Base-by-base conservation (phyloP, 345 rosid species). In the Turnera subulata region DNA sequence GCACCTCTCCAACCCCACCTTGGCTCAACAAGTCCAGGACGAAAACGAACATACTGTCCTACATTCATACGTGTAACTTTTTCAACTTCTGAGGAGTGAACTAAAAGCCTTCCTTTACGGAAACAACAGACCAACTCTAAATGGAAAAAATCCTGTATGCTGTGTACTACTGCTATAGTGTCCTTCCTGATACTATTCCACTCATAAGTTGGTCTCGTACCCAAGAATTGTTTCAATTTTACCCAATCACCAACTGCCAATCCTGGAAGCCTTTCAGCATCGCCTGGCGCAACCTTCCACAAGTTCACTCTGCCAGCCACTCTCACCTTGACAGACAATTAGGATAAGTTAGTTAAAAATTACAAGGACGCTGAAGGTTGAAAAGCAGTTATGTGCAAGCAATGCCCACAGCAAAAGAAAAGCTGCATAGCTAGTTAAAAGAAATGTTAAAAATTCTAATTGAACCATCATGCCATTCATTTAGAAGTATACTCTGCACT, bases 1-100 rank as follows among this genome's bases (percentile, higher is more conserved):
- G 94, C 80, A 48, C 92, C 97, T 73, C 97, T 80, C 99, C 99
- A 93, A 11, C 99, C 97, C 99, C 97, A 89, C 69, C 97, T 82
- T 50, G 99, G 99, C 63, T 89, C 97, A 47, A 55, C 64, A 50
- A 93, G 65, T 50, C 94, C 95, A 64, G 73, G 63, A 23, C 92
- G 94, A 69, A 93, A 89, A 53, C 69, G 80, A 65, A 89, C 94
- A 75, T 82, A 88, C 78, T 87, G 96, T 59, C 99, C 92, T 2
- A 88, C 83, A 80, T 78, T 93, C 56, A 72, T 77, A 73, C 88
- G 56, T 17, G 84, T 80, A 59, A 93, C 80, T 83, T 89, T 84
- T 75, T 87, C 97, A 57, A 89, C 76, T 71, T 93, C 99, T 29
- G 90, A 76, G 75, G 68, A 85, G 70, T 89, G 97, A 29, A 91